Evolutionary conservation across 345 rosid species (phyloP), one percentile per base, ranked within the genome.

Genomic region (Eucalyptus marginata): DNA sequence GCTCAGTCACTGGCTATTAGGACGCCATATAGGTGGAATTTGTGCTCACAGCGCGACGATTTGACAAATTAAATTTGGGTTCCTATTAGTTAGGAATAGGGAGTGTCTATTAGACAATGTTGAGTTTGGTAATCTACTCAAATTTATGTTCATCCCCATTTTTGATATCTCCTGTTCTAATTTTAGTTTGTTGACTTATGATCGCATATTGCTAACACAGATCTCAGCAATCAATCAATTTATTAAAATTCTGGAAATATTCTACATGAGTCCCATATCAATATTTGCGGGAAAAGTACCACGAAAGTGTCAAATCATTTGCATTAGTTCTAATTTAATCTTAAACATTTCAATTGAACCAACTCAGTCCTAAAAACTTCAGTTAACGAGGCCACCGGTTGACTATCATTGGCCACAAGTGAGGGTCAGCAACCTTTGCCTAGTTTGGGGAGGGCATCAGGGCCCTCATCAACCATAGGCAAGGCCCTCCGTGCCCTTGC

Each of bases 391-490:
- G 29, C 4, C 62, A 10, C 29, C 2, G 1, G 0, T 24, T 56
- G 29, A 24, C 29, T 56, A 56, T 56, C 29, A 56, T 56, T 56
- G 62, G 6, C 62, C 13, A 56, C 0, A 8, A 1, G 62, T 1
- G 3, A 56, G 62, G 29, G 62, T 24, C 0, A 6, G 27, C 27
- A 24, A 22, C 62, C 59, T 27, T 56, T 2, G 62, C 62, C 1
- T 56, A 1, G 62, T 56, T 56, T 3, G 62, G 29, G 6, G 6
- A 56, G 62, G 6, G 27, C 27, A 24, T 56, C 13, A 0, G 0
- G 62, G 13, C 29, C 62, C 62, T 56, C 62, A 56, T 56, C 29
- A 24, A 24, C 62, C 13, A 56, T 24, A 56, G 27, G 62, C 62
- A 56, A 56, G 62, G 62, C 29, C 62, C 62, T 56, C 62, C 62